phyloP scores from a whole-genome alignment of 2,329 filamentous ascomycete genomes.

The Apiospora malaysiana region DNA sequence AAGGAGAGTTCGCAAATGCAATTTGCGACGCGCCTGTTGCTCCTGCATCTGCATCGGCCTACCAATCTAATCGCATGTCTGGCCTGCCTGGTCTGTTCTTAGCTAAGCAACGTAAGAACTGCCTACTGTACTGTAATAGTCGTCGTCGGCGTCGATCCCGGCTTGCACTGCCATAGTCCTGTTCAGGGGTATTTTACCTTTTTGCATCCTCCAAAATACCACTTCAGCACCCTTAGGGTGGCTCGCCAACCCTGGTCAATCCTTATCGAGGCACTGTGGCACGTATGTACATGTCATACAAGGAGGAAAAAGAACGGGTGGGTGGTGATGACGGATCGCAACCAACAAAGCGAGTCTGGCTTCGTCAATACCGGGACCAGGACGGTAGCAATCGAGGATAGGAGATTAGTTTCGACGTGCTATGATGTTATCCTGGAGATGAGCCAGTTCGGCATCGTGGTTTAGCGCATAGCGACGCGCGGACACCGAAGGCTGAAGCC shows the following conservation, averaged over 20 bases:
- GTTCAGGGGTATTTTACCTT: neutral
- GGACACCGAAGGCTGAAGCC: constrained; percentile 11
- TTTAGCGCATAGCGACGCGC: constrained; percentile 8
- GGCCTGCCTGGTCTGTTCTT: neutral
- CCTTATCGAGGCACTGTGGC: neutral
- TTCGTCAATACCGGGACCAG: neutral
- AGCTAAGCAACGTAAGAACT: constrained; percentile 4
- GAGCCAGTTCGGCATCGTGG: neutral
- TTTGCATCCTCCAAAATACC: neutral
- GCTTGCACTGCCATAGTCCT: neutral
- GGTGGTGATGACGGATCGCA: neutral
- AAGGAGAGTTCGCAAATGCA: neutral
- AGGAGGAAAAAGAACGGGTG: neutral
- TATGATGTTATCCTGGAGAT: neutral
- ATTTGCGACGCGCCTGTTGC: neutral
- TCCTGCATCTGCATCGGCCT: neutral
- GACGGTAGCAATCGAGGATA: neutral
- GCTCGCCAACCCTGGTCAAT: neutral
- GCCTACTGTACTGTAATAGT: neutral
- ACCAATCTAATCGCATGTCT: neutral
- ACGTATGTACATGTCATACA: neutral
- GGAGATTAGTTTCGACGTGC: constrained; percentile 7
- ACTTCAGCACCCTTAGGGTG: neutral
- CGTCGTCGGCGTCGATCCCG: neutral
- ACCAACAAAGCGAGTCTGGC: constrained; percentile 1